phyloP scores from a whole-genome alignment of 495 filamentous ascomycete genomes.

The Aspergillus conjunctus region DNA sequence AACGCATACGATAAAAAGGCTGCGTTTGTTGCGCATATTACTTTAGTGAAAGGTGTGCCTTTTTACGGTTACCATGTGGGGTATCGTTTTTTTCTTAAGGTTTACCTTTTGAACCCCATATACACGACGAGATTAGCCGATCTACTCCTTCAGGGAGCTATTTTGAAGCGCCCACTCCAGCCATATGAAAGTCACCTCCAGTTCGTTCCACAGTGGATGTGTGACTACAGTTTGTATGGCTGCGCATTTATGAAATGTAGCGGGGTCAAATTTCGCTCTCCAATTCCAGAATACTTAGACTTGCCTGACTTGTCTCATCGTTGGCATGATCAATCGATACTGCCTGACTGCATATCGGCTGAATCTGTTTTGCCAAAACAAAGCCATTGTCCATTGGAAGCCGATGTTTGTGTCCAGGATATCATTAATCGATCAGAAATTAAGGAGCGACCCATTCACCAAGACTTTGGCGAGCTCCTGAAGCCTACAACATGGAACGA shows the following conservation, averaged over 20 bases:
- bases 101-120: conserved; percentile 85
- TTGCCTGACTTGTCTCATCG: conserved; percentile 58
- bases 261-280: conserved; percentile 69
- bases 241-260: conserved; percentile 80
- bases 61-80: conserved; percentile 96
- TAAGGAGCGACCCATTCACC: conserved; percentile 72
- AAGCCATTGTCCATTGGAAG: conserved; percentile 85
- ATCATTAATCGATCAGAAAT: conserved; percentile 82
- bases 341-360: conserved; percentile 54
- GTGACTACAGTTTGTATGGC: conserved; percentile 94
- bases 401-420: conserved; percentile 84
- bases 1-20: conserved; percentile 67
- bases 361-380: conserved; percentile 67
- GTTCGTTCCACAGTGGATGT: conserved; percentile 95
- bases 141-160: conserved; percentile 78
- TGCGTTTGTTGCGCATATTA: conserved; percentile 84
- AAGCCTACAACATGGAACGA: conserved; percentile 64
- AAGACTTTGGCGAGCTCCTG: conserved; percentile 82
- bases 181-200: conserved; percentile 93
- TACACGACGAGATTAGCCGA: conserved; percentile 82
- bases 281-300: conserved; percentile 70
- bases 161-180: conserved; percentile 81
- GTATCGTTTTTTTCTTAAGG: conserved; percentile 87
- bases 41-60: conserved; percentile 87
- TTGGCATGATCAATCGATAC: conserved; percentile 80